Conservation (phyloP, 345 rosid genomes). For the Salix arbutifolia region DNA sequence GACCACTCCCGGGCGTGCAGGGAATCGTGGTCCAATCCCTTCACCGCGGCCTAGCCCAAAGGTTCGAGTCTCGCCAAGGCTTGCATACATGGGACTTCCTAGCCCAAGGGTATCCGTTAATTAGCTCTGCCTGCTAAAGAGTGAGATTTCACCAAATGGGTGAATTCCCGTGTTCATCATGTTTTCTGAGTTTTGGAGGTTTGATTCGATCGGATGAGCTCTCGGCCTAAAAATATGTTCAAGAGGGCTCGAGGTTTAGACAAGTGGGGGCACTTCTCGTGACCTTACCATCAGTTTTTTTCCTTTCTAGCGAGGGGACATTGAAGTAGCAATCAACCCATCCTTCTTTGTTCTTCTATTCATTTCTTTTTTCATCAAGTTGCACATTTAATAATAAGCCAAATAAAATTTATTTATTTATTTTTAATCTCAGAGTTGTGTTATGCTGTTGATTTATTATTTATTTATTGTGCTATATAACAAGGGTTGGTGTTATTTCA, state of each 20-base stretch:
- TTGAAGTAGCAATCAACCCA: background rate
- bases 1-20: slow-evolving; percentile 25
- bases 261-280: background rate
- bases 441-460: background rate
- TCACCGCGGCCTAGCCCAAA: slow-evolving; percentile 47
- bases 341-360: background rate
- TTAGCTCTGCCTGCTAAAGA: background rate
- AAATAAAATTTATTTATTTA: no score
- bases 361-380: background rate
- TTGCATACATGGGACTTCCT: slow-evolving; percentile 51
- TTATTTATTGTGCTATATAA: background rate
- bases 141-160: background rate
- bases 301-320: background rate
- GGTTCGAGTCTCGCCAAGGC: slow-evolving; percentile 44
- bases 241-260: background rate
- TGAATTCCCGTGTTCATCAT: background rate
- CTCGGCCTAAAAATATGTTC: background rate
- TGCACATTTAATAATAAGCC: background rate
- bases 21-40: slow-evolving; percentile 29
- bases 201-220: background rate
- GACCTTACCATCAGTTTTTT: background rate
- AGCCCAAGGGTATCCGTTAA: slow-evolving; percentile 31
- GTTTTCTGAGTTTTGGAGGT: background rate
- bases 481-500: background rate
- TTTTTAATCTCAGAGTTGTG: background rate